Conservation (phyloP, 2,329 filamentous ascomycete genomes). For the Fusarium subglutinans region DNA sequence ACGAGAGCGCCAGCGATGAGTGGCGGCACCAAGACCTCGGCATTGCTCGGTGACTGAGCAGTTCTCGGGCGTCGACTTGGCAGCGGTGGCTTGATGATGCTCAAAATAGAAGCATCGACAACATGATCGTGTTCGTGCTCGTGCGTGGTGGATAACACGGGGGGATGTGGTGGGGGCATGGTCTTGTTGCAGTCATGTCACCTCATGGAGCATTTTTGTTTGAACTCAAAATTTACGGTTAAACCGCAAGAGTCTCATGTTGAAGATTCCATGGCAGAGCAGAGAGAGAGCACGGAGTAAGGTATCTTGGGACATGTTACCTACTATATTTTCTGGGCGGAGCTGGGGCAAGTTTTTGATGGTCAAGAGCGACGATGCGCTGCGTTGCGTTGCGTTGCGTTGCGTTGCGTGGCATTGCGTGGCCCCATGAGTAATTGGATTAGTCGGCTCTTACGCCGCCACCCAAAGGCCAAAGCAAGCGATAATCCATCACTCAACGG, state of each 20-base stretch:
- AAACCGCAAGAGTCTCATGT: constrained; percentile 16
- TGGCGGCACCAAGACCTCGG: constrained; percentile 48
- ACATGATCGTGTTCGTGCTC: constrained; percentile 9
- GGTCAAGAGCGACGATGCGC: constrained; percentile 22
- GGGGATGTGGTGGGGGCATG: constrained; percentile 39
- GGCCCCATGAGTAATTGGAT: constrained; percentile 43
- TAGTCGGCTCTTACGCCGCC: constrained; percentile 39
- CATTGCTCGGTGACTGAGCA: constrained; percentile 43
- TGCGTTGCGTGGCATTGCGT: constrained; percentile 43
- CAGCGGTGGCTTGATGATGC: constrained; percentile 49
- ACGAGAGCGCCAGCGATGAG: constrained; percentile 49
- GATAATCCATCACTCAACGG: background rate
- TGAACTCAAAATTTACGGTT: background rate
- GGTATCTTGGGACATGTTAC: background rate
- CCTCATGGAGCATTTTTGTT: background rate
- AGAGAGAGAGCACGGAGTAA: background rate
- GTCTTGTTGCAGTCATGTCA: constrained; percentile 26
- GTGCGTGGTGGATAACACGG: constrained; percentile 36
- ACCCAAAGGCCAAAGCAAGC: constrained; percentile 6
- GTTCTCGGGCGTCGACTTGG: constrained; percentile 45
- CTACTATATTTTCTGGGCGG: background rate
- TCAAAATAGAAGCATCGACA: constrained; percentile 26
- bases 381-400: constrained; percentile 3
- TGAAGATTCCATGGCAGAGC: background rate
- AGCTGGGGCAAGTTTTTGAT: constrained; percentile 20